These are phyloP conservation scores for Xerocomellus dryophilus DNA, from an alignment of 768 basidiomycete species.

Conservation along the genomic window DNA sequence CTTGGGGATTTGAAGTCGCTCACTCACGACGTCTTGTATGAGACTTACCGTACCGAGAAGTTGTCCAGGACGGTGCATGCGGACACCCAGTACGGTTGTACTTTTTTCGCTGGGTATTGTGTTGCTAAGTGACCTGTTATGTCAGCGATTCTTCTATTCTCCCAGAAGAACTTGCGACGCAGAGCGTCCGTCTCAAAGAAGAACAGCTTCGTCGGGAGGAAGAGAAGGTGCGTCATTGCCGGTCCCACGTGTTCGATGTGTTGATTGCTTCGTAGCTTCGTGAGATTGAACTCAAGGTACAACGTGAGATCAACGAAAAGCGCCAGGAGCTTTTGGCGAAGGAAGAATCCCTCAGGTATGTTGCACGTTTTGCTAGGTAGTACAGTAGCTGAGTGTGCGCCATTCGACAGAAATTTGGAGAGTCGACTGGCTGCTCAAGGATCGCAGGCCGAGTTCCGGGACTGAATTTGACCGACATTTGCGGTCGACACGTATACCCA, in stretches of 20 bases:
- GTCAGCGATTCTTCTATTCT: conserved; percentile 82
- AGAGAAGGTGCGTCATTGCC: conserved; percentile 64
- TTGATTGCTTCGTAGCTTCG: conserved; percentile 57
- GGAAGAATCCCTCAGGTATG: conserved; percentile 87
- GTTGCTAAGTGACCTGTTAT: conserved; percentile 24
- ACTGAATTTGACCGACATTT: conserved; percentile 38
- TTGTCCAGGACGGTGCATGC: conserved; percentile 85
- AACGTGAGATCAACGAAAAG: conserved; percentile 97
- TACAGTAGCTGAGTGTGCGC: neutral
- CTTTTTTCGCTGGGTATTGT: neutral
- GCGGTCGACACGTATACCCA: conserved; percentile 35
- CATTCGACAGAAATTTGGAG: conserved; percentile 68
- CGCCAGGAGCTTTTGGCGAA: conserved; percentile 94
- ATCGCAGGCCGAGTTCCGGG: conserved; percentile 75
- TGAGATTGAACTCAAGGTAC: conserved; percentile 97
- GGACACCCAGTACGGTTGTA: conserved; percentile 53
- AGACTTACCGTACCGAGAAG: conserved; percentile 98
- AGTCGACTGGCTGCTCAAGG: conserved; percentile 89
- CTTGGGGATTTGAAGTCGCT: conserved; percentile 91
- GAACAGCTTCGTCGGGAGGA: conserved; percentile 97
- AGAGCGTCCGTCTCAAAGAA: conserved; percentile 96
- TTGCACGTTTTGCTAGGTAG: neutral
- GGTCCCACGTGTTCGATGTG: neutral
- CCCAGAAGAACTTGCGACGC: conserved; percentile 95
- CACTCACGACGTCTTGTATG: conserved; percentile 91